Base-by-base conservation (phyloP, 2,329 filamentous ascomycete genomes). In the Shiraia bambusicola region DNA sequence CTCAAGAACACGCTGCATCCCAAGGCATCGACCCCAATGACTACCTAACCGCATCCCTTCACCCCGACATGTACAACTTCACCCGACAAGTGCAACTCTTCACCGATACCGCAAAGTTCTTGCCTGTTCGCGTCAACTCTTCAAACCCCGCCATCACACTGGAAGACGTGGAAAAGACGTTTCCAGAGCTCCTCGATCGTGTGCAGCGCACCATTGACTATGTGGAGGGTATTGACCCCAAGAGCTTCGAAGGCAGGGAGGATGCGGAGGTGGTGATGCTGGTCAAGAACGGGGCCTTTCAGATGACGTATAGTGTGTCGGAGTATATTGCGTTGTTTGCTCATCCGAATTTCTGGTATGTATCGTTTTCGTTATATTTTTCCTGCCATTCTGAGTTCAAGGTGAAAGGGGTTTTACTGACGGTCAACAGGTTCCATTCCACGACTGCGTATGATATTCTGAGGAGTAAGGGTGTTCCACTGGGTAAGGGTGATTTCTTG, bases 401-500 rank as follows among this genome's bases (percentile, higher is more conserved):
- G 1, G 14, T 19, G n/a, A 16, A 10, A 13, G 6, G 17, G 16
- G 7, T 19, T 7, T 3, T 16, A 27, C 12, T 42, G 11, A 13
- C n/a, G 2, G 13, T 10, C 12, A 15, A 24, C n/a, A 55, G 52
- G 69, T 87, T 87, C 66, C 84, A 87, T 59, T 50, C 79, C 11
- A 73, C 65, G 3, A 82, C 74, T 10, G 72, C 79, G 8, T 87
- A 87, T 67, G 71, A 65, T 15, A 80, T 87, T 40, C 57, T 86
- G 59, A 72, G 83, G 45, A 76, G 73, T 56, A 75, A 81, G 66
- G 83, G 83, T 1, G 78, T 84, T 17, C 68, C 72, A 0, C n/a
- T 87, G 13, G 81, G 81, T 25, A 86, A 86, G 73, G 28, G 47
- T 37, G 78, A 84, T 56, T 86, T 71, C 59, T 51, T 82, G 28